phyloP scores from a whole-genome alignment of 2,329 filamentous ascomycete genomes.

The Aspergillus persii region DNA sequence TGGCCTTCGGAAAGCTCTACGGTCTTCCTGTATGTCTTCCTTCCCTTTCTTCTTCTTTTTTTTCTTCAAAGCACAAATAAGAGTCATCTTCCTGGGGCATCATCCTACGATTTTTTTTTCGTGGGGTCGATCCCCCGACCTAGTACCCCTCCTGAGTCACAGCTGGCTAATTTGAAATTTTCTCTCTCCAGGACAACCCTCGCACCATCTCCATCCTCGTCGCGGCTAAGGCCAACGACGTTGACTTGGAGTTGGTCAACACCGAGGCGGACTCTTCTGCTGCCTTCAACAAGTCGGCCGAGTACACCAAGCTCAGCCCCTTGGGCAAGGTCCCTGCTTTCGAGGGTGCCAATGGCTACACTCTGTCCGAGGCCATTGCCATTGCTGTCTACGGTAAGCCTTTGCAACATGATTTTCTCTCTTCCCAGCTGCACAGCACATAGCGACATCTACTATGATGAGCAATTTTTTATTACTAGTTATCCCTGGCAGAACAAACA shows the following conservation, averaged over 20 bases:
- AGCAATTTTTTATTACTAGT: slow-evolving; percentile 73
- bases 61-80: background rate
- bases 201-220: slow-evolving; percentile 85
- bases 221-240: slow-evolving; percentile 94
- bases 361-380: slow-evolving; percentile 85
- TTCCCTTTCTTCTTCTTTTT: slow-evolving; percentile 2
- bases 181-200: slow-evolving; percentile 70
- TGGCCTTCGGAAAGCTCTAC: slow-evolving; percentile 98
- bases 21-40: slow-evolving; percentile 66
- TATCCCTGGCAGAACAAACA: slow-evolving; percentile 94
- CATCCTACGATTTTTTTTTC: background rate
- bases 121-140: slow-evolving; percentile 15
- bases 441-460: slow-evolving; percentile 54
- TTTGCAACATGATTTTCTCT: slow-evolving; percentile 10
- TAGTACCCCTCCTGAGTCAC: too few relatives aligned
- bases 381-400: slow-evolving; percentile 89
- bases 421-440: slow-evolving; percentile 9
- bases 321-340: slow-evolving; percentile 93
- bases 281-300: slow-evolving; percentile 62
- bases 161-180: slow-evolving; percentile 9
- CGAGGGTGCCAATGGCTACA: slow-evolving; percentile 85
- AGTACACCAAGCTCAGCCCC: slow-evolving; percentile 82
- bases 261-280: slow-evolving; percentile 53
- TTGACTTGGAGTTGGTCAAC: slow-evolving; percentile 83
- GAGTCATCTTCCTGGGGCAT: too few relatives aligned